Evolutionary conservation across 2,329 filamentous ascomycete species (phyloP).

Genomic region (Alternaria brassicae): DNA sequence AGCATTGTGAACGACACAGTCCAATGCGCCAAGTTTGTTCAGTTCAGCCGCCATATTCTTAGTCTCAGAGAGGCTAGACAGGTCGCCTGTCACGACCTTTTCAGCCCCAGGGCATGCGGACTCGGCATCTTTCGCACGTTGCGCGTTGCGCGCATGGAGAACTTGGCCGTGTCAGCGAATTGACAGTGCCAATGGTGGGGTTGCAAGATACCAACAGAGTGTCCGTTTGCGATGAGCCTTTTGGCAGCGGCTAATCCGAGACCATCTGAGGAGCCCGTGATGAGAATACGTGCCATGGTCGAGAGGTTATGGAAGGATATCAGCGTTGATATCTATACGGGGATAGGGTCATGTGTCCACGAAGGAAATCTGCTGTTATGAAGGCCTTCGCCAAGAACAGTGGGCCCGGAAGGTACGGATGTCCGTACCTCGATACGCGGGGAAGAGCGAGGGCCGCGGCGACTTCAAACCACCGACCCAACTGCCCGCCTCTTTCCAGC

Average conservation of each 20-base stretch:
- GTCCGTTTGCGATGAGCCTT: conserved; percentile 59
- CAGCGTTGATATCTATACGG: neutral
- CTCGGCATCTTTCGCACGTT: conserved; percentile 60
- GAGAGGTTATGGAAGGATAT: neutral
- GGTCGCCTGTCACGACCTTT: conserved; percentile 61
- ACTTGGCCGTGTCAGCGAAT: conserved; percentile 27
- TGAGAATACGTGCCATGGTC: conserved; percentile 58
- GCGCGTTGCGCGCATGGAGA: conserved; percentile 64
- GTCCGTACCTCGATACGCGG: neutral
- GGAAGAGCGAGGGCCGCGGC: neutral
- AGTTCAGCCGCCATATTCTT: conserved; percentile 61
- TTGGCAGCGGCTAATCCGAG: conserved; percentile 62
- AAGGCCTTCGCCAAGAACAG: neutral
- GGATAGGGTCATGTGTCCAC: neutral
- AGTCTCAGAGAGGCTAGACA: conserved; percentile 59
- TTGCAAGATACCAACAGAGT: conserved; percentile 52
- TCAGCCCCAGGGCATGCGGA: conserved; percentile 59
- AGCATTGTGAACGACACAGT: conserved; percentile 66
- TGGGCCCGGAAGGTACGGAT: neutral
- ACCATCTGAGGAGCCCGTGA: conserved; percentile 66
- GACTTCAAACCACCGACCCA: neutral
- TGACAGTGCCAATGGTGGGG: too few species aligned
- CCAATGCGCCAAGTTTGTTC: conserved; percentile 60
- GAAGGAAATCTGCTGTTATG: neutral
- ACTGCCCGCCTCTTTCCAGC: neutral